phyloP scores from a whole-genome alignment of 768 basidiomycete genomes.

The Lenzites betulinus region DNA sequence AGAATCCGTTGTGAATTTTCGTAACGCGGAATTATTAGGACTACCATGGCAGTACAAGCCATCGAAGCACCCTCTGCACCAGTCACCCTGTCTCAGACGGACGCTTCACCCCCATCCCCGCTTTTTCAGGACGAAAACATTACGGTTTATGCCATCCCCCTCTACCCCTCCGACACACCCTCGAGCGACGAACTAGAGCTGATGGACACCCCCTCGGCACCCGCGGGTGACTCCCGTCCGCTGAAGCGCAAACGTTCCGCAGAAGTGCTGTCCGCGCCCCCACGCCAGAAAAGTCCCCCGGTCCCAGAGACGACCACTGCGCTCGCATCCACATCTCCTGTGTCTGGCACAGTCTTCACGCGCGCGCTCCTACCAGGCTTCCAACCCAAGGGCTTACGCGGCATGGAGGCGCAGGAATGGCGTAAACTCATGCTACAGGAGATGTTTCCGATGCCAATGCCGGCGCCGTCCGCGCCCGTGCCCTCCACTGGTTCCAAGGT shows the following conservation, averaged over 20 bases:
- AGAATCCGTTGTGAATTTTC: not conserved
- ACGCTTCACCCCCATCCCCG: conserved; percentile 39
- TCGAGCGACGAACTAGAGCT: not conserved
- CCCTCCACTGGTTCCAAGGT: conserved; percentile 5
- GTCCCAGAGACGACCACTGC: not conserved
- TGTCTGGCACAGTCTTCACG: conserved; percentile 21
- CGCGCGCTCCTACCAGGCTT: conserved; percentile 32
- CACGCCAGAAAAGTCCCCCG: conserved; percentile 25
- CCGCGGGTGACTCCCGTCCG: conserved; percentile 1
- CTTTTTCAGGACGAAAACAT: conserved; percentile 66
- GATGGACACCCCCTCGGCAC: not conserved
- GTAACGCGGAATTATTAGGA: not conserved
- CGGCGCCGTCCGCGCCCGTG: conserved; percentile 7
- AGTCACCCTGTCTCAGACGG: conserved; percentile 4
- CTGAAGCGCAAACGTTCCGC: conserved; percentile 34
- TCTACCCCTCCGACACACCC: conserved; percentile 27
- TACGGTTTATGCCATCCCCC: conserved; percentile 62
- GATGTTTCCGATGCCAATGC: conserved; percentile 52
- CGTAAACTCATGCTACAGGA: conserved; percentile 48
- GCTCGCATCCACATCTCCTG: not conserved
- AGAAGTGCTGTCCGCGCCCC: conserved; percentile 21
- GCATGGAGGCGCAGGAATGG: conserved; percentile 56
- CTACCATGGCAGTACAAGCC: conserved; percentile 50
- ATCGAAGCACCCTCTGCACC: conserved; percentile 42
- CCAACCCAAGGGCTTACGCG: conserved; percentile 37